Conservation (phyloP, 2,329 filamentous ascomycete species). For the Diaporthe australafricana region DNA sequence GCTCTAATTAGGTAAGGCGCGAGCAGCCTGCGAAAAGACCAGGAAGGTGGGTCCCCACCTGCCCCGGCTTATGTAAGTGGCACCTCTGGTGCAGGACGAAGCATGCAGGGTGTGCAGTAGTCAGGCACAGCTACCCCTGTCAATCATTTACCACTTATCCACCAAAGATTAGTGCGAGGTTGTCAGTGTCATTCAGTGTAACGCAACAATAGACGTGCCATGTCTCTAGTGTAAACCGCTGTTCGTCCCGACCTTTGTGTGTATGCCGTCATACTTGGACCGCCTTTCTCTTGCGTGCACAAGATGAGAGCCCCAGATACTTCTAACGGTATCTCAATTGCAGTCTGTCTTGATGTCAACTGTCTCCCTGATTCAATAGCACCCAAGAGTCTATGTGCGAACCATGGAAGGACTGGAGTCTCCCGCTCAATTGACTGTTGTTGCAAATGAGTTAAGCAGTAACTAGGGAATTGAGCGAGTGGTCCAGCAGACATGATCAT, state of each 20-base stretch:
- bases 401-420: too few relatives aligned
- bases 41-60: slow-evolving; percentile 7
- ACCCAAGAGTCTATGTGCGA: too few relatives aligned
- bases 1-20: slow-evolving; percentile 32
- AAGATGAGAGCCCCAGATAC: background rate
- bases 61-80: slow-evolving; percentile 15
- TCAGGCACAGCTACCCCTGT: slow-evolving; percentile 18
- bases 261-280: too few relatives aligned
- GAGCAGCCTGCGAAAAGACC: background rate
- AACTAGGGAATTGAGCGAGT: too few relatives aligned
- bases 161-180: background rate
- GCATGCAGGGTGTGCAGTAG: slow-evolving; percentile 14
- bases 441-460: too few relatives aligned
- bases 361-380: too few relatives aligned
- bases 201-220: background rate
- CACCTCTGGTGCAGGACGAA: background rate
- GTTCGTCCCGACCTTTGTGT: too few relatives aligned
- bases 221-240: too few relatives aligned
- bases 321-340: background rate
- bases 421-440: too few relatives aligned
- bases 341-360: background rate
- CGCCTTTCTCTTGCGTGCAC: too few relatives aligned
- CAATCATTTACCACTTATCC: background rate
- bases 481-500: too few relatives aligned
- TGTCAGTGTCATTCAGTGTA: background rate